phyloP scores from a whole-genome alignment of 306 rosid genomes.

The Parietaria judaica region DNA sequence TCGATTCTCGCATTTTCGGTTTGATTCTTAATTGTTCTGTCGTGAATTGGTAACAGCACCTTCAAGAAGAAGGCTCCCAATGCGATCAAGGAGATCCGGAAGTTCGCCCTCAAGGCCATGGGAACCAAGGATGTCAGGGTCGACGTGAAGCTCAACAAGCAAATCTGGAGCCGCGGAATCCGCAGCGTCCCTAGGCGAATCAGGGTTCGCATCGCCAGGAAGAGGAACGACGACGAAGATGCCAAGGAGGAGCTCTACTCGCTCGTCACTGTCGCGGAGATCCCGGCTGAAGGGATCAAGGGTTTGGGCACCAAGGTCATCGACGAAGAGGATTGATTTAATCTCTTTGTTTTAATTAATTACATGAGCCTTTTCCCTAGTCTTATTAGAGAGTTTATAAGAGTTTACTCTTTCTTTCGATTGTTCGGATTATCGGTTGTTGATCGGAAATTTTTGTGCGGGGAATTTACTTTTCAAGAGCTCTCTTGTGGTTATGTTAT shows the following conservation, averaged over 20 bases:
- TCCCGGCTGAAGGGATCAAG: constrained; percentile 71
- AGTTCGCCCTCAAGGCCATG: constrained; percentile 87
- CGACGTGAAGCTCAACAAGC: constrained; percentile 87
- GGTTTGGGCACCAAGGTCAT: constrained; percentile 86
- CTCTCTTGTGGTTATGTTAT: no score
- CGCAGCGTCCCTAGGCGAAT: constrained; percentile 92
- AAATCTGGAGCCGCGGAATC: constrained; percentile 90
- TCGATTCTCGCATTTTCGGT: not conserved
- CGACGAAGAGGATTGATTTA: constrained; percentile 76
- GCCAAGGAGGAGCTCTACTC: constrained; percentile 95
- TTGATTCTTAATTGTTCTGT: not conserved
- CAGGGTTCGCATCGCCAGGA: constrained; percentile 92
- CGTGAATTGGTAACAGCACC: constrained; percentile 39
- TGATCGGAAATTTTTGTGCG: not conserved
- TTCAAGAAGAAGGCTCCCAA: constrained; percentile 97
- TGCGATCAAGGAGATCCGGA: constrained; percentile 91
- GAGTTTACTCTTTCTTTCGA: constrained; percentile 10
- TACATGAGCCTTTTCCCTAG: no score
- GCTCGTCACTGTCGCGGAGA: constrained; percentile 80
- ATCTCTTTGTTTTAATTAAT: not conserved
- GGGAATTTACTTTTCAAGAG: not conserved
- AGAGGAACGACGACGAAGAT: constrained; percentile 94
- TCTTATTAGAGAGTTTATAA: constrained; percentile 5
- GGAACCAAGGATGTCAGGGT: constrained; percentile 88
- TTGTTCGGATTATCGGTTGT: constrained; percentile 17